Conservation (phyloP, 2,329 filamentous ascomycete species). For the Graphium sp. region DNA sequence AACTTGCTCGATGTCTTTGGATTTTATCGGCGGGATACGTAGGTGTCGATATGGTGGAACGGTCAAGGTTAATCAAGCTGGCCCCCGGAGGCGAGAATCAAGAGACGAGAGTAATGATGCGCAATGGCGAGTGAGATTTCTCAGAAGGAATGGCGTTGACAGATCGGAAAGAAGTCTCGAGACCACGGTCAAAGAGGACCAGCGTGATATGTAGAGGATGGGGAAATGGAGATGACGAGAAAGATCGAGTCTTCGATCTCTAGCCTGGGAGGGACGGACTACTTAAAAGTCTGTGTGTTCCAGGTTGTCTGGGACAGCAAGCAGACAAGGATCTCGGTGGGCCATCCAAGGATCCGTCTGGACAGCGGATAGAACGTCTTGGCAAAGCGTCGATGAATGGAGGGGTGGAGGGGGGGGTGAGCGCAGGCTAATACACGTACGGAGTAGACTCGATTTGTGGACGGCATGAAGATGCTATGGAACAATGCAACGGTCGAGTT, state of each 20-base stretch:
- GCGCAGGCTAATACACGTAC: too few relatives aligned
- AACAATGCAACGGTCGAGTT: too few relatives aligned
- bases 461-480: too few relatives aligned
- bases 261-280: background rate
- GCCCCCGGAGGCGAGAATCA: background rate
- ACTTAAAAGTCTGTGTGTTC: background rate
- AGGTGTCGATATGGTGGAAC: conserved; percentile 1
- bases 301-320: conserved; percentile 8
- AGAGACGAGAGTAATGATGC: background rate
- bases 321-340: too few relatives aligned
- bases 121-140: too few relatives aligned
- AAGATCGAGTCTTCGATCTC: background rate
- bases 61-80: background rate
- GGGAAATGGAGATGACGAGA: background rate
- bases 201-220: conserved; percentile 1
- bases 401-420: too few relatives aligned
- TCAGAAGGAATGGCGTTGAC: background rate
- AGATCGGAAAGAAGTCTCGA: conserved; percentile 1
- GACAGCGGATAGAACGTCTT: too few relatives aligned
- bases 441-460: too few relatives aligned
- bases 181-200: conserved; percentile 1
- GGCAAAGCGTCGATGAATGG: too few relatives aligned
- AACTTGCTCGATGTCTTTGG: too few relatives aligned
- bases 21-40: background rate
- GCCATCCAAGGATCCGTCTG: too few relatives aligned